Percentiles rank a stretch among this genome's conserved stretches.
Evolutionary conservation across 371 early-diverging fungal species (phyloP).

Genomic region (Parasitella parasitica): DNA sequence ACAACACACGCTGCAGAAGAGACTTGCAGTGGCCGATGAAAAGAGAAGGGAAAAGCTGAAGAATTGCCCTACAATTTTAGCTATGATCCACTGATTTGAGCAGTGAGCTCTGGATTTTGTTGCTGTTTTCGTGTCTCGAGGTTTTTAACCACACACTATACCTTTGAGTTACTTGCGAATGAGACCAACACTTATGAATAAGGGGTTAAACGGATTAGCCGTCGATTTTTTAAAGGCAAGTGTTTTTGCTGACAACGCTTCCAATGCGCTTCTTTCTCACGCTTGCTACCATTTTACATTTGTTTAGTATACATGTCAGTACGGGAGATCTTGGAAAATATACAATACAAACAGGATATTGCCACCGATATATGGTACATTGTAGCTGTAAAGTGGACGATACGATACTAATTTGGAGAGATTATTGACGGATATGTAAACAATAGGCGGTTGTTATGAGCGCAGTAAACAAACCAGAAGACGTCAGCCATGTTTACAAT

Average conservation of each 20-base stretch:
- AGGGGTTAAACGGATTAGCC: neutral
- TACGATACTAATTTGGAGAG: neutral
- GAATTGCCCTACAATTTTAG: no score
- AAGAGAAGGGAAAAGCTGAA: no score
- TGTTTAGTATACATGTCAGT: neutral
- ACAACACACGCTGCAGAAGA: no score
- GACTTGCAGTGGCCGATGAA: no score
- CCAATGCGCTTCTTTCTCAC: neutral
- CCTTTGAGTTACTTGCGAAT: no score
- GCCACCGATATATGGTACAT: constrained; percentile 17
- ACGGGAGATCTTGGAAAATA: constrained; percentile 1
- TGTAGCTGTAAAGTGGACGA: constrained; percentile 11
- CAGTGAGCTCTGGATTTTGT: no score
- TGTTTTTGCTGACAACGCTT: neutral
- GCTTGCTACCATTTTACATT: neutral
- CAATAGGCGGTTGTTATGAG: constrained; percentile 32
- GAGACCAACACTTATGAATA: no score
- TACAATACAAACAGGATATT: constrained; percentile 4
- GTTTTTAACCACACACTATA: no score
- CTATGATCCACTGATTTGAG: no score
- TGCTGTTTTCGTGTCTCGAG: no score
- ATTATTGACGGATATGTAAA: neutral
- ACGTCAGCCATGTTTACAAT: constrained; percentile 27
- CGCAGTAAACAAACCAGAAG: constrained; percentile 37
- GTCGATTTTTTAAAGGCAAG: neutral